Conservation (phyloP, 805 yeast species). For the Saturnispora hagleri region DNA sequence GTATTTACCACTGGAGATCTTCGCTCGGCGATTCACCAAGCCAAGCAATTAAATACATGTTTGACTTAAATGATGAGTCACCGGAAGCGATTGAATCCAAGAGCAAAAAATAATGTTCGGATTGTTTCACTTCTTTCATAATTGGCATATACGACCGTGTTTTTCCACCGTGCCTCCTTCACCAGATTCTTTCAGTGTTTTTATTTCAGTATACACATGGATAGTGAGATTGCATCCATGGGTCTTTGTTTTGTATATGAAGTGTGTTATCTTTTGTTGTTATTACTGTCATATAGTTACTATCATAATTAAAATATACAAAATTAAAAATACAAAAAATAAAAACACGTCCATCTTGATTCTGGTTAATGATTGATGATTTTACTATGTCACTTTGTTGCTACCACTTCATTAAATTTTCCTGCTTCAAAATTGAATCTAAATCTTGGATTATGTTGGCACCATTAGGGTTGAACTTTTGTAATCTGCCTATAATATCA, state of each 20-base stretch:
- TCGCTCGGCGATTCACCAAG: slow-evolving; percentile 50
- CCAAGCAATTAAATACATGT: slow-evolving; percentile 51
- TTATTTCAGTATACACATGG: not conserved
- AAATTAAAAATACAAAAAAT: not conserved
- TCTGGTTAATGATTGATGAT: not conserved
- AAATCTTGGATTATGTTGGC: slow-evolving; percentile 20
- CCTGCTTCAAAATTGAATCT: slow-evolving; percentile 21
- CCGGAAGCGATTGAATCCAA: not conserved
- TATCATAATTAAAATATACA: slow-evolving; percentile 3
- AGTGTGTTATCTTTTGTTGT: not conserved
- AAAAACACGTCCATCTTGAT: not conserved
- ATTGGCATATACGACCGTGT: not conserved
- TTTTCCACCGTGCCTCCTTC: not conserved
- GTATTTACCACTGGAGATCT: slow-evolving; percentile 61
- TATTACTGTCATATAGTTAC: not conserved
- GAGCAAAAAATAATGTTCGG: not conserved
- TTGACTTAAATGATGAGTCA: slow-evolving; percentile 33
- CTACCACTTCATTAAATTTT: slow-evolving; percentile 16
- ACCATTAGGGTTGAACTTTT: slow-evolving; percentile 30
- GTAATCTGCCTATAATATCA: slow-evolving; percentile 30
- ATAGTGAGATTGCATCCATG: not conserved
- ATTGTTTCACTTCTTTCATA: not conserved
- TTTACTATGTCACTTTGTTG: not conserved
- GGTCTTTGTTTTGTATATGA: not conserved
- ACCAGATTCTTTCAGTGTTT: not conserved